Base-by-base conservation (phyloP, 2,329 filamentous ascomycete species). In the Colletotrichum kahawae region DNA sequence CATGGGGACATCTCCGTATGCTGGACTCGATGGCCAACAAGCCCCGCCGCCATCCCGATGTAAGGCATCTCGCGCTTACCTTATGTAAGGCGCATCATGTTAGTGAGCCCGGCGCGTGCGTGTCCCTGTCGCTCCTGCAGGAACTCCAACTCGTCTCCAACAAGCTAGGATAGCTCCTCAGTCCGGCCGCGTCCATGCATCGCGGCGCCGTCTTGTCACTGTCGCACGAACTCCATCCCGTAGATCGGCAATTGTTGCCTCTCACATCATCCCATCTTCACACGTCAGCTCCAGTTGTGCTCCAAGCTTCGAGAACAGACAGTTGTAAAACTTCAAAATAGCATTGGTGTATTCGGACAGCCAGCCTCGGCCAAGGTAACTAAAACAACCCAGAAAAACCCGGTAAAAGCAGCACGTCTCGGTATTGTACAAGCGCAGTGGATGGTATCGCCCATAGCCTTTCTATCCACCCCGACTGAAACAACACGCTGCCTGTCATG, bases 401-500 rank as follows among this genome's bases (percentile, higher is more conserved):
- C 64, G 74, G 68, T 76, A 77, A 77, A 77, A 76, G 67, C 65
- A 69, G 69, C 59, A 64, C 71, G 63, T 75, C 67, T 65, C 70
- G 63, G 66, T 77, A 77, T 76, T 77, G 76, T 78, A 78, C 77
- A 78, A 74, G 70, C 72, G 72, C 67, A 75, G 76, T 78, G 76
- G 70, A 74, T 76, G 73, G 73, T 78, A 77, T 78, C 76, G 76
- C 64, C 64, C 73, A 63, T 18, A 77, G 70, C 63, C 67, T 71
- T 66, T 73, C 69, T 77, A 76, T 74, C 73, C 76, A 76, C 70
- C 74, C 76, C 74, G 75, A 76, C 76, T 71, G 76, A 76, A 77
- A 66, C 73, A 76, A 77, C 70, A 77, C 77, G 63, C 71, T 76
- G 66, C 74, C 70, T 63, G 63, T 76, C 76, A 70, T 76, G 69